These are phyloP conservation scores for Earliella scabrosa DNA, from an alignment of 1,284 basidiomycete species.

Conservation along the genomic window DNA sequence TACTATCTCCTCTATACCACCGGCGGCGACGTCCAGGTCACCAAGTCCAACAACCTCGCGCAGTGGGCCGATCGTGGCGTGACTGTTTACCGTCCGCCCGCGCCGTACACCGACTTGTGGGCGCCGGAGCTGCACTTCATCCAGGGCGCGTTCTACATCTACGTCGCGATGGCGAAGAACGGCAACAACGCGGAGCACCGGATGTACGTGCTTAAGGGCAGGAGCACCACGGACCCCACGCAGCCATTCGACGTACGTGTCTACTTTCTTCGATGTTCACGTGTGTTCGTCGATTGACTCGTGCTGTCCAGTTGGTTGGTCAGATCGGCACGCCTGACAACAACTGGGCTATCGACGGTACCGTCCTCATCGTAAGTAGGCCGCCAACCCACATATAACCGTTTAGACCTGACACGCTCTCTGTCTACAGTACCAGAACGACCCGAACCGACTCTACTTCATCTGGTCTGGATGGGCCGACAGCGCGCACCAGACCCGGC, in stretches of 20 bases:
- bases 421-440: constrained; percentile 4
- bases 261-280: not conserved
- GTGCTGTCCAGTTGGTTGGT: not conserved
- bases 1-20: constrained; percentile 7
- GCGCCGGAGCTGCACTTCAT: constrained; percentile 7
- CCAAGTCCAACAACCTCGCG: constrained; percentile 3
- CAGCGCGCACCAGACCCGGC: not conserved
- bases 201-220: constrained; percentile 6
- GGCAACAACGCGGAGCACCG: constrained; percentile 6
- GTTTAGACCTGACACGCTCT: not conserved
- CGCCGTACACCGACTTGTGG: constrained; percentile 5
- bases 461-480: constrained; percentile 11
- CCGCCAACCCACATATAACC: too few relatives aligned
- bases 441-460: constrained; percentile 9
- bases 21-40: constrained; percentile 6
- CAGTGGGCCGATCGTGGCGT: constrained; percentile 1
- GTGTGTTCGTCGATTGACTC: not conserved
- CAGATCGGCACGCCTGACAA: constrained; percentile 4
- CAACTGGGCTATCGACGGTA: constrained; percentile 13
- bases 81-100: not conserved
- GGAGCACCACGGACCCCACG: constrained; percentile 6
- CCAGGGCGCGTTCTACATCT: constrained; percentile 8
- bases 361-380: constrained; percentile 2
- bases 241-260: constrained; percentile 5
- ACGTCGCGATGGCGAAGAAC: constrained; percentile 6